Percentiles rank a stretch among this genome's conserved stretches.
phyloP scores from a whole-genome alignment of 257 asterid species.

The Primulina huaijiensis region DNA sequence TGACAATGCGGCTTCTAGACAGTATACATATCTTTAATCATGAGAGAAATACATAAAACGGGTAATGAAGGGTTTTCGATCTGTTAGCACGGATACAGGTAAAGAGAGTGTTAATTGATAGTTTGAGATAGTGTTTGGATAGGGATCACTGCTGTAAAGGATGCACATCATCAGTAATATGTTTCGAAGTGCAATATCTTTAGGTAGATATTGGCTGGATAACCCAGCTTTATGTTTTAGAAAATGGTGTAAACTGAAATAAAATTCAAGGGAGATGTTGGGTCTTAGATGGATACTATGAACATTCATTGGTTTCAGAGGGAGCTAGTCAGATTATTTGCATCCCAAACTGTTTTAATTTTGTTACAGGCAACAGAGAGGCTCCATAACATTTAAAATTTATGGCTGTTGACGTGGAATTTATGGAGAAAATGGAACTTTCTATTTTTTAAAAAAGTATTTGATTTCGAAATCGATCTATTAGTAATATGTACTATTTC shows the following conservation, averaged over 20 bases:
- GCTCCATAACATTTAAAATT: neutral
- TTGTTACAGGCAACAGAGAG: neutral
- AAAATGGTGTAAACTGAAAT: no score
- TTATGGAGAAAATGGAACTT: neutral
- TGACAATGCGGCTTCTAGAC: neutral
- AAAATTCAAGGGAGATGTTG: no score
- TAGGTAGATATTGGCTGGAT: no score
- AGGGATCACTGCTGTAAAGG: no score
- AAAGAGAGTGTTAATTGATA: neutral
- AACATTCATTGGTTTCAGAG: no score
- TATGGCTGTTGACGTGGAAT: neutral
- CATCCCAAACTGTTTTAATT: no score
- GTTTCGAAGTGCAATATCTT: no score
- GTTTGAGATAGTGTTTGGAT: neutral
- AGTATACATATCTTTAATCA: neutral
- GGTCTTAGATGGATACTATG: no score
- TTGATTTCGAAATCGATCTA: neutral
- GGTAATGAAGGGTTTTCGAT: neutral
- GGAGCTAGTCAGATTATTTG: no score
- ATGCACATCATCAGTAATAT: no score
- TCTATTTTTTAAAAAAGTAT: neutral
- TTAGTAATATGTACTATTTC: conserved; percentile 22
- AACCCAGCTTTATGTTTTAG: no score
- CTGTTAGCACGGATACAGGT: neutral
- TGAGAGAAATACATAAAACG: no score